Evolutionary conservation across 116 monocot species (phyloP).

Genomic region (Thalassia testudinum): DNA sequence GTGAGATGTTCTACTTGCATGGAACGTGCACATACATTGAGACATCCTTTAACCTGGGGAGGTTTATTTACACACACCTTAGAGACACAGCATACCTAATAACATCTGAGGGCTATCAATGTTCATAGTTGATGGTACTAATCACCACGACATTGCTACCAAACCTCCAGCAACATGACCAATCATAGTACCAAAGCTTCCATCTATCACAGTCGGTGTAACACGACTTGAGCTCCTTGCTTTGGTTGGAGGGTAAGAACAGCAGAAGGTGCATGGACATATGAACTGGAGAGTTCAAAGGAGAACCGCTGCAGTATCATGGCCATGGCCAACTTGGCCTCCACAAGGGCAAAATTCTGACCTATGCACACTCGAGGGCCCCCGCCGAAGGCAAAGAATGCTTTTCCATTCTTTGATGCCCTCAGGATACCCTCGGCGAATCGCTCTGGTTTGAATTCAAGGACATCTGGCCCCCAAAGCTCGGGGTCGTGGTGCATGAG

Average conservation of each 20-base stretch:
- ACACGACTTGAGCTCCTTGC: constrained; percentile 19
- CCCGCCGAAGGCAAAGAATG: constrained; percentile 38
- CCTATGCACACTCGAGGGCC: constrained; percentile 34
- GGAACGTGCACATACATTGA: too few relatives aligned
- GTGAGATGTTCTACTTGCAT: too few relatives aligned
- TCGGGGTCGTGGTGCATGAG: constrained; percentile 23
- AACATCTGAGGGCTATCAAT: too few relatives aligned
- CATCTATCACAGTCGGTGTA: constrained; percentile 3
- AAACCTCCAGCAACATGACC: too few relatives aligned
- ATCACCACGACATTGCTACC: too few relatives aligned
- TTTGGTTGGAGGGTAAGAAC: constrained; percentile 10
- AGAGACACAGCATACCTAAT: too few relatives aligned
- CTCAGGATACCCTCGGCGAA: constrained; percentile 30
- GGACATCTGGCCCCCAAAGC: constrained; percentile 28
- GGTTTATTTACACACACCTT: too few relatives aligned
- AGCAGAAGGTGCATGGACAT: constrained; percentile 13
- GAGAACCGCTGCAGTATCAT: constrained; percentile 31
- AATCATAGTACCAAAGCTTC: too few relatives aligned
- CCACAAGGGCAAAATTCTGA: constrained; percentile 30
- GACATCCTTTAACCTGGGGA: too few relatives aligned
- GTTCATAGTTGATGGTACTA: too few relatives aligned
- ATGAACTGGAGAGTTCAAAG: constrained; percentile 23
- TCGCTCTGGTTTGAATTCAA: constrained; percentile 41
- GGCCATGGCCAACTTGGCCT: constrained; percentile 25
- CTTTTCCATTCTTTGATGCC: constrained; percentile 16